Base-by-base conservation (phyloP, 768 basidiomycete species). In the Sarcodon aspratus region DNA sequence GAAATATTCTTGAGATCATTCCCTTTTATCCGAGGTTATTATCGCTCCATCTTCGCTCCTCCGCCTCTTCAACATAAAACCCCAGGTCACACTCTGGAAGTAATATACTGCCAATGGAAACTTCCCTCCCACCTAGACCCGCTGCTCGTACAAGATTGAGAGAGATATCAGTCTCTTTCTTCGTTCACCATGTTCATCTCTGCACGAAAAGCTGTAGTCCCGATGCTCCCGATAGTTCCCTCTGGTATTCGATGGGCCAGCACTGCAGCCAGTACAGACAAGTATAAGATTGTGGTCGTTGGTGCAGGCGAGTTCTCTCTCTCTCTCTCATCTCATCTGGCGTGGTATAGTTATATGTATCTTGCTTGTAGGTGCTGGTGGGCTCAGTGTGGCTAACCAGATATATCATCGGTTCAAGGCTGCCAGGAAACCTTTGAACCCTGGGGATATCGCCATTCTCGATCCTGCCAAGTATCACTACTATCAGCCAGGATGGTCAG, bases 401-500 rank as follows among this genome's bases (percentile, higher is more conserved):
- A 79, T 98, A 43, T 88, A 83, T 62, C 70, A 90, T 57, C 74
- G 82, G 32, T 92, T 96, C 63, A 72, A 74, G 54, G 69, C 72
- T 10, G 80, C 82, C 40, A 83, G 82, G 9, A 82, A 82, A 54
- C 63, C 75, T 31, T 62, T 96, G 35, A 76, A 72, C 37, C 63
- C 71, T 15, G 86, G 80, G 17, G 94, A 97, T 61, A 79, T 98
- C 43, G 88, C 79, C 6, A 83, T 98, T 48, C 65, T 96, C 33
- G 95, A 98, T 60, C 77, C 76, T 13, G 79, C 88, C 18, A 72
- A 85, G 51, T 76, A 77, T 45, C 94, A 97, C 65, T 78, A 89
- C 63, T 97, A 95, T 67, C 83, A 88, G 79, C 95, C 95, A 17
- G 95, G 94, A 66, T 97, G 94, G 89, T 27, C 21, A 27, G 21